phyloP scores from a whole-genome alignment of 192 early-diverging fungal species.

The Thamnidium elegans region DNA sequence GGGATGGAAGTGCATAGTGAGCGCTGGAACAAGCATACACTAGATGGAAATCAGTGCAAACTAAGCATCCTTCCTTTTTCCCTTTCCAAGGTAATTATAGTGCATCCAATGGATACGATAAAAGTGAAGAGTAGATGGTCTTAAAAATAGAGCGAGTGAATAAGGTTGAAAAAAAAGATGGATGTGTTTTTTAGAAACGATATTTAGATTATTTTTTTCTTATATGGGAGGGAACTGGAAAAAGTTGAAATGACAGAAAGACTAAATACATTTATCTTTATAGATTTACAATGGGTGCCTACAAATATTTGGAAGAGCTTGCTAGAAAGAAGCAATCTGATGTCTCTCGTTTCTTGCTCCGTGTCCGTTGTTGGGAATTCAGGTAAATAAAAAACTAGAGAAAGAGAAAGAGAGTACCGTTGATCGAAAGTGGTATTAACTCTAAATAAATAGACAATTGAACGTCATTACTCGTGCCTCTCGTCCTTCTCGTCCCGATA shows the following conservation, averaged over 20 bases:
- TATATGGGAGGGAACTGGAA: background rate
- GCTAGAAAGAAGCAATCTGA: conserved; percentile 99
- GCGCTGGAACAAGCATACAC: too few species aligned
- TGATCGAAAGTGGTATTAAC: conserved; percentile 9
- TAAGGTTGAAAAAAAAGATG: background rate
- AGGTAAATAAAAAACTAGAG: conserved; percentile 54
- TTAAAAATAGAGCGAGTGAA: background rate
- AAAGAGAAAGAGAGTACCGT: conserved; percentile 3
- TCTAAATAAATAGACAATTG: conserved; percentile 67
- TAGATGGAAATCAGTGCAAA: too few species aligned
- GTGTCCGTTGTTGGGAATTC: conserved; percentile 97
- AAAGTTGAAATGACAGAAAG: background rate
- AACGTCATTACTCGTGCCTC: conserved; percentile 98
- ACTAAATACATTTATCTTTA: background rate
- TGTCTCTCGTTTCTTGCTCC: conserved; percentile 96
- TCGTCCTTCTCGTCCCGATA: conserved; percentile 96
- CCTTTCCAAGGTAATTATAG: conserved; percentile 2
- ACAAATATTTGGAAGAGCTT: conserved; percentile 91
- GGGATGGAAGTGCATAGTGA: too few species aligned
- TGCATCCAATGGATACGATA: background rate
- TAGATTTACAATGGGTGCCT: conserved; percentile 45
- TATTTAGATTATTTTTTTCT: too few species aligned
- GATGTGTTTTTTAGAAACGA: background rate
- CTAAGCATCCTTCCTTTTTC: conserved; percentile 1
- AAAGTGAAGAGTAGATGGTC: background rate